A percentile compares a stretch with the other conserved stretches of the same genome.
phyloP scores from a whole-genome alignment of 768 basidiomycete genomes.

The Phylloporus sp. region DNA sequence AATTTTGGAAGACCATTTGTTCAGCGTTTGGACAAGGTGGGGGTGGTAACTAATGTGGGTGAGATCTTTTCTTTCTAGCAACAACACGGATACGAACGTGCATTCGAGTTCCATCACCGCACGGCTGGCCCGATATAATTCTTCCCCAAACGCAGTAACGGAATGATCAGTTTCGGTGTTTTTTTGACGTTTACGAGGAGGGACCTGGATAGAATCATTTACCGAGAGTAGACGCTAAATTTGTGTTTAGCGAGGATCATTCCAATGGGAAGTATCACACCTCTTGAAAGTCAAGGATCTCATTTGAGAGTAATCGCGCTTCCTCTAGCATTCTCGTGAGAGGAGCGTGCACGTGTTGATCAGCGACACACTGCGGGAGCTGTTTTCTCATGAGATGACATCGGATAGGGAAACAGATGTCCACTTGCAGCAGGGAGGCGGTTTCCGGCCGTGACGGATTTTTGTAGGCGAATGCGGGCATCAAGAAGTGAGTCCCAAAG shows the following conservation, averaged over 20 bases:
- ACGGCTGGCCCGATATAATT: conserved; percentile 42
- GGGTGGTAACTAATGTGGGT: conserved; percentile 52
- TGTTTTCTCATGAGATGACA: conserved; percentile 25
- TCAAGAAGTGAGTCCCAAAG: conserved; percentile 88
- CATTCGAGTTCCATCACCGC: conserved; percentile 47
- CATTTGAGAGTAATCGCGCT: conserved; percentile 57
- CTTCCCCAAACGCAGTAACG: conserved; percentile 9
- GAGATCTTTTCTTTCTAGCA: conserved; percentile 1
- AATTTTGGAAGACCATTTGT: conserved; percentile 96
- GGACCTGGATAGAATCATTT: conserved; percentile 46
- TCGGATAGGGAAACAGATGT: not conserved
- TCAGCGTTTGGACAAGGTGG: conserved; percentile 69
- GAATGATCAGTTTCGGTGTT: conserved; percentile 24
- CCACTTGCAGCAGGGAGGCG: conserved; percentile 57
- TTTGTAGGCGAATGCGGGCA: conserved; percentile 89
- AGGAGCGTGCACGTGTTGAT: conserved; percentile 41
- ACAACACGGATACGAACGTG: conserved; percentile 37
- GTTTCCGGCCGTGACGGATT: conserved; percentile 63
- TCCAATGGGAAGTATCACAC: conserved; percentile 34
- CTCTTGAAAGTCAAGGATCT: conserved; percentile 66
- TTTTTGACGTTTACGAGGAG: conserved; percentile 57
- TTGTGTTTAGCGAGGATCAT: conserved; percentile 13
- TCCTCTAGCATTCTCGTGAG: conserved; percentile 56
- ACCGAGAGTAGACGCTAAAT: conserved; percentile 42
- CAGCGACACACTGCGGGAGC: conserved; percentile 26